Conservation (phyloP, 2,329 filamentous ascomycete species). For the Plectosphaerella plurivora region DNA sequence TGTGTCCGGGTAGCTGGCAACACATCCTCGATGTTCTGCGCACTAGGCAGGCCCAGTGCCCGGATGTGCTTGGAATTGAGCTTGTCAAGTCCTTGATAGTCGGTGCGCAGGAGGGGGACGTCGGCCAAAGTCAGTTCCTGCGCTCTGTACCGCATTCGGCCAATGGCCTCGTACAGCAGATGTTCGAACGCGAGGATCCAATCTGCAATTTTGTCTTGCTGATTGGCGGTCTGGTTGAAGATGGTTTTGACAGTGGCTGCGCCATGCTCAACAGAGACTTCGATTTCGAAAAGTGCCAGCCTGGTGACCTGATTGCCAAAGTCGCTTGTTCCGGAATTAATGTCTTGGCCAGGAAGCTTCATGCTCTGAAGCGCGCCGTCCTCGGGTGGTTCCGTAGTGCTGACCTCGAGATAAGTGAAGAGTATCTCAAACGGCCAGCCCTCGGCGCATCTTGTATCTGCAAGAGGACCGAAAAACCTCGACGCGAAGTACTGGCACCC, state of each 20-base stretch:
- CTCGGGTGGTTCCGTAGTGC: conserved; percentile 41
- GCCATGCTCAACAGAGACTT: conserved; percentile 40
- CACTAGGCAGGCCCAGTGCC: conserved; percentile 32
- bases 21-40: conserved; percentile 43
- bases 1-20: conserved; percentile 43
- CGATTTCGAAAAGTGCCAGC: conserved; percentile 47
- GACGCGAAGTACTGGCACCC: conserved; percentile 47
- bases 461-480: conserved; percentile 30
- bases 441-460: conserved; percentile 21
- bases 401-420: conserved; percentile 48
- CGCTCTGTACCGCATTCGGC: conserved; percentile 31
- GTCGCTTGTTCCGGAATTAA: conserved; percentile 34
- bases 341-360: conserved; percentile 30
- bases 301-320: conserved; percentile 41
- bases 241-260: conserved; percentile 39
- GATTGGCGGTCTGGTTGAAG: conserved; percentile 35
- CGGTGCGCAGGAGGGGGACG: conserved; percentile 41
- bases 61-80: conserved; percentile 37
- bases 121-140: conserved; percentile 47
- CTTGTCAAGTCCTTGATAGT: conserved; percentile 38
- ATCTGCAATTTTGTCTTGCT: conserved; percentile 35
- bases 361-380: conserved; percentile 46
- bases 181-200: conserved; percentile 46
- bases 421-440: conserved; percentile 53
- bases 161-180: conserved; percentile 38